phyloP scores from a whole-genome alignment of 345 rosid genomes.

The Populus ilicifolia region DNA sequence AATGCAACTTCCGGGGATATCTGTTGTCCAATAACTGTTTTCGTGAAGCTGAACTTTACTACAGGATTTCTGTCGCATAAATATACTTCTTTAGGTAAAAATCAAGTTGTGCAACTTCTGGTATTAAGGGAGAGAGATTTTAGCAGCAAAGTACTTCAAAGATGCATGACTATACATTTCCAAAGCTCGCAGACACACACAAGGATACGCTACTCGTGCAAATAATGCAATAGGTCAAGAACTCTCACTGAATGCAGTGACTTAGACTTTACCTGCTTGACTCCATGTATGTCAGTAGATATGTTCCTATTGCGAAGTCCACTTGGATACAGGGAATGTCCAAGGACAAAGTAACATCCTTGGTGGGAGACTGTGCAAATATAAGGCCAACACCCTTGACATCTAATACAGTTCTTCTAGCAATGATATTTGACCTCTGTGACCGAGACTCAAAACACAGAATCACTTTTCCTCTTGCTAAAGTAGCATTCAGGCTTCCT shows the following conservation, averaged over 20 bases:
- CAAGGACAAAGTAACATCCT: constrained; percentile 34
- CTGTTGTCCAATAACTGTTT: constrained; percentile 38
- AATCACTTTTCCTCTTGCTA: constrained; percentile 48
- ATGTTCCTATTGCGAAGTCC: constrained; percentile 43
- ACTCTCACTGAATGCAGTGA: not conserved
- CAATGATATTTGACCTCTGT: constrained; percentile 37
- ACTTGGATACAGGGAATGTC: constrained; percentile 42
- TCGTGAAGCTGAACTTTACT: constrained; percentile 40
- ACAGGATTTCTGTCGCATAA: constrained; percentile 35
- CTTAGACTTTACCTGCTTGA: constrained; percentile 26
- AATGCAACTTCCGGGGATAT: constrained; percentile 49
- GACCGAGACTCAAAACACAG: constrained; percentile 48
- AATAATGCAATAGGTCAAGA: not conserved
- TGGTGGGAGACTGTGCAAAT: constrained; percentile 42
- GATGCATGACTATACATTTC: not conserved
- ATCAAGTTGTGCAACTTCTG: not conserved
- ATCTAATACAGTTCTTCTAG: constrained; percentile 32
- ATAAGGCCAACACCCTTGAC: constrained; percentile 42
- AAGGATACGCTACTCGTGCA: not conserved
- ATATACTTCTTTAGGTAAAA: constrained; percentile 9
- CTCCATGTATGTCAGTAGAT: constrained; percentile 41
- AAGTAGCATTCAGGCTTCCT: constrained; percentile 34
- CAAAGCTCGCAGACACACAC: not conserved
- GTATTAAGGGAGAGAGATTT: too few species aligned
- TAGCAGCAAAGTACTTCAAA: too few species aligned